A percentile compares a stretch with the other conserved stretches of the same genome.
Evolutionary conservation across 106 monocot species (phyloP).

Genomic region (Alisma plantagoaquatica): DNA sequence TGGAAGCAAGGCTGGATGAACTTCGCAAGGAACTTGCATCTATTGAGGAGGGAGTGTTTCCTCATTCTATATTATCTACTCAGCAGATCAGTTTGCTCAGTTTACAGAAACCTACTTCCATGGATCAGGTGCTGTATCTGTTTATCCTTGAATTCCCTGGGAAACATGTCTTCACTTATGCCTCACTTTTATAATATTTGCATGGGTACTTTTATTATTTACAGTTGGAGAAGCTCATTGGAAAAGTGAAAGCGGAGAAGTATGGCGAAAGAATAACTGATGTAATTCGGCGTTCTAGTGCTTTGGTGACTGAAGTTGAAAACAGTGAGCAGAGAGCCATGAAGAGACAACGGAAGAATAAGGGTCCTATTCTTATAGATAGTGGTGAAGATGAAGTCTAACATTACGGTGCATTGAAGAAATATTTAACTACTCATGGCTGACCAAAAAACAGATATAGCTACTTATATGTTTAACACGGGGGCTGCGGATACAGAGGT

Average conservation of each 20-base stretch:
- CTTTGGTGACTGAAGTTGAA: not conserved
- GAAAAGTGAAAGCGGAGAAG: slow-evolving; percentile 23
- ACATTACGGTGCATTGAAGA: too few species aligned
- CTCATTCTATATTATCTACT: slow-evolving; percentile 22
- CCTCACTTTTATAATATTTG: not conserved
- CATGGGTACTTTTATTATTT: not conserved
- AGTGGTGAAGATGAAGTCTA: slow-evolving; percentile 22
- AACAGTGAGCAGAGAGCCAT: not conserved
- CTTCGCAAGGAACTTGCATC: slow-evolving; percentile 23
- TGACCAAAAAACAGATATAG: not conserved
- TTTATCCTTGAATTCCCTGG: not conserved
- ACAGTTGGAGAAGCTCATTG: slow-evolving; percentile 24
- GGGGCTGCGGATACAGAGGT: not conserved
- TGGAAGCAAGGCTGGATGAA: slow-evolving; percentile 24
- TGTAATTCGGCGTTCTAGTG: slow-evolving; percentile 2
- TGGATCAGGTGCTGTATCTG: slow-evolving; percentile 13
- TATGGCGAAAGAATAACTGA: slow-evolving; percentile 17
- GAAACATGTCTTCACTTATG: not conserved
- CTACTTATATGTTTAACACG: not conserved
- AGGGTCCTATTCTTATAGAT: slow-evolving; percentile 5
- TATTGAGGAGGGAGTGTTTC: slow-evolving; percentile 15
- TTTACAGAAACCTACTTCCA: slow-evolving; percentile 14
- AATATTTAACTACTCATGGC: not conserved
- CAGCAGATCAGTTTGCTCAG: slow-evolving; percentile 18
- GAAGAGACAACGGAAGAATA: slow-evolving; percentile 9